Base-by-base conservation (phyloP, 1,284 basidiomycete species). In the Marasmius oreades region DNA sequence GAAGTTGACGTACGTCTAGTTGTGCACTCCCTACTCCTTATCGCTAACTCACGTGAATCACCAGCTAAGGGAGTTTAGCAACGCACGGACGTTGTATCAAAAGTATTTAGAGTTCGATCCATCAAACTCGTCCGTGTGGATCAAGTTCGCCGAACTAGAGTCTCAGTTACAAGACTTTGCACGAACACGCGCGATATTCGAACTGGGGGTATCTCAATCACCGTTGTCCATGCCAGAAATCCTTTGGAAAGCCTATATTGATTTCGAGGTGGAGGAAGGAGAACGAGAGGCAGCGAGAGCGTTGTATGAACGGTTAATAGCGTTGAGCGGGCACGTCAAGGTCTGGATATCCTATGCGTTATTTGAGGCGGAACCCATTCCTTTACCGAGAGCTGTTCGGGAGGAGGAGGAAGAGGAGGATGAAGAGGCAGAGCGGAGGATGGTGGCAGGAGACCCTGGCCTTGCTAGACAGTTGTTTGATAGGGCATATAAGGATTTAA, bases 171-270 rank as follows among this genome's bases (percentile, higher is more conserved):
- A 93, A 70, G 97, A 99, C 71, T 88, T 91, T 68, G 78, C 87
- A 24, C 93, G 97, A 47, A 93, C 95, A 2, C 89, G 98, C 14
- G 95, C 88, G 2, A 95, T 99, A 67, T 99, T 94, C 71, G 95
- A 99, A 71, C 85, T 99, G 37, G 97, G 93, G 2, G 85, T 96
- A n/a, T 79, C 88, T 2, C 97, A 99, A 67, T 73, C 81, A 0
- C 86, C 88, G n/a, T 79, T 99, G 42, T 95, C 97, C 56, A 98
- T 98, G 94, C 97, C 97, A 2, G 97, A 99, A 71, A 80, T 98
- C 11, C 81, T 98, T n/a, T 96, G 94, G 94, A 95, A 95, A 69
- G 92, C 93, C 3, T 99, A 95, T 72, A 94, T 99, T 74, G 96
- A 99, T 73, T 94, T 95, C 64, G 94, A 96, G 72, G 90, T 93